Percentiles rank a stretch among this genome's conserved stretches.
Conservation (phyloP, 106 monocot species). For the Dioscorea zingiberensis region DNA sequence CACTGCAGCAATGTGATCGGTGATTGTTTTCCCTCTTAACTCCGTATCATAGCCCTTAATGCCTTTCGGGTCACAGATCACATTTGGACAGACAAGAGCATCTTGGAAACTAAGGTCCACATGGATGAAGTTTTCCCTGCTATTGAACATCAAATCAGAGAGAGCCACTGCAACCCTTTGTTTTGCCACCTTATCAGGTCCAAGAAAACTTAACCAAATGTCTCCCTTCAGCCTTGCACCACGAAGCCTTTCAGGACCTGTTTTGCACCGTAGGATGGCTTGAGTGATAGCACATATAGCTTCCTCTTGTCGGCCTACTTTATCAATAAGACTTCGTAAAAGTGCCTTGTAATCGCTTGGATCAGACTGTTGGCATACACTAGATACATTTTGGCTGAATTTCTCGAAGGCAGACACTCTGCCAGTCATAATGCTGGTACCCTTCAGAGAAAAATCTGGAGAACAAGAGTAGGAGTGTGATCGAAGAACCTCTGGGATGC, state of each 20-base stretch:
- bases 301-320: constrained; percentile 79
- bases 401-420: constrained; percentile 16
- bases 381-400: constrained; percentile 2
- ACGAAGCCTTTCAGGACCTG: constrained; percentile 28
- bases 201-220: constrained; percentile 75
- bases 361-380: constrained; percentile 23
- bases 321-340: constrained; percentile 37
- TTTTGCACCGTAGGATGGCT: constrained; percentile 35
- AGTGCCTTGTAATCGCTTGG: constrained; percentile 52
- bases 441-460: constrained; percentile 3
- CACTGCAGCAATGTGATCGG: constrained; percentile 63
- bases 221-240: constrained; percentile 37
- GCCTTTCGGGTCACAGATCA: constrained; percentile 19
- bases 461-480: constrained; percentile 2
- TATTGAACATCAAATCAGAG: constrained; percentile 61
- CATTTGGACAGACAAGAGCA: neutral
- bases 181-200: constrained; percentile 67
- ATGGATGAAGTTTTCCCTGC: constrained; percentile 48
- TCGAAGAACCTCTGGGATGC: constrained; percentile 5
- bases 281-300: constrained; percentile 46
- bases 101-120: constrained; percentile 54
- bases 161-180: constrained; percentile 54
- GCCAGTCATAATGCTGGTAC: neutral
- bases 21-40: constrained; percentile 59
- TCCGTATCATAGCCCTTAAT: constrained; percentile 5